These are phyloP conservation scores for Fusarium lateritium DNA, from an alignment of 2,329 filamentous ascomycete genomes.

Conservation along the genomic window DNA sequence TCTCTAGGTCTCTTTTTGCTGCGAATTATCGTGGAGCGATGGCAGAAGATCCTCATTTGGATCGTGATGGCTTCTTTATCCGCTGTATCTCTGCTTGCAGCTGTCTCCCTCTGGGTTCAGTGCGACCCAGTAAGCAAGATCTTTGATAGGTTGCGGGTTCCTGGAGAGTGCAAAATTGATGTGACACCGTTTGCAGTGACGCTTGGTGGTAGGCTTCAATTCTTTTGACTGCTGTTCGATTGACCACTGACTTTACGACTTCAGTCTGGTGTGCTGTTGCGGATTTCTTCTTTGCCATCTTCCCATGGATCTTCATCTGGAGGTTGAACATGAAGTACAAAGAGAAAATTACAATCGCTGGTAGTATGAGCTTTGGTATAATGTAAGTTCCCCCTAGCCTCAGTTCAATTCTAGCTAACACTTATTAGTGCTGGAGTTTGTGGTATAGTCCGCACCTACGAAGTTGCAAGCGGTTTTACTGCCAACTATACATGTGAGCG, in stretches of 20 bases:
- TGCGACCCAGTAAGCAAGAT: constrained; percentile 33
- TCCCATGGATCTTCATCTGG: constrained; percentile 62
- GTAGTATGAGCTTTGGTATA: constrained; percentile 59
- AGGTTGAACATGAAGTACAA: constrained; percentile 59
- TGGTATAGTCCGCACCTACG: constrained; percentile 35
- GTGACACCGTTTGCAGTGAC: constrained; percentile 27
- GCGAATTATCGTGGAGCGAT: constrained; percentile 51
- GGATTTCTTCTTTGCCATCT: constrained; percentile 58
- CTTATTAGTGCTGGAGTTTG: constrained; percentile 28
- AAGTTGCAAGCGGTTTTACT: constrained; percentile 31
- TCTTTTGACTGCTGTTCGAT: background rate
- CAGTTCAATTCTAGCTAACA: background rate
- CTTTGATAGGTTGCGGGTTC: constrained; percentile 11
- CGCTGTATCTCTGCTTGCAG: constrained; percentile 12
- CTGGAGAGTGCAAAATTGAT: constrained; percentile 14
- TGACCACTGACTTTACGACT: background rate
- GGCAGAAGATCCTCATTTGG: constrained; percentile 55
- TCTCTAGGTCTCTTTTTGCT: constrained; percentile 57
- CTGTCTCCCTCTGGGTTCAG: constrained; percentile 24
- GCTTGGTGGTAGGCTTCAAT: constrained; percentile 27
- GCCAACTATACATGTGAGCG: constrained; percentile 30
- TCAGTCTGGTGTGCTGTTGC: constrained; percentile 45
- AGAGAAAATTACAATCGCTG: constrained; percentile 59
- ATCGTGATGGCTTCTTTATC: constrained; percentile 40
- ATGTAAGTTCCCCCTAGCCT: constrained; percentile 49